Percentiles rank a stretch among this genome's conserved stretches.
phyloP scores from a whole-genome alignment of 768 basidiomycete species.

The Clavulina sp. region DNA sequence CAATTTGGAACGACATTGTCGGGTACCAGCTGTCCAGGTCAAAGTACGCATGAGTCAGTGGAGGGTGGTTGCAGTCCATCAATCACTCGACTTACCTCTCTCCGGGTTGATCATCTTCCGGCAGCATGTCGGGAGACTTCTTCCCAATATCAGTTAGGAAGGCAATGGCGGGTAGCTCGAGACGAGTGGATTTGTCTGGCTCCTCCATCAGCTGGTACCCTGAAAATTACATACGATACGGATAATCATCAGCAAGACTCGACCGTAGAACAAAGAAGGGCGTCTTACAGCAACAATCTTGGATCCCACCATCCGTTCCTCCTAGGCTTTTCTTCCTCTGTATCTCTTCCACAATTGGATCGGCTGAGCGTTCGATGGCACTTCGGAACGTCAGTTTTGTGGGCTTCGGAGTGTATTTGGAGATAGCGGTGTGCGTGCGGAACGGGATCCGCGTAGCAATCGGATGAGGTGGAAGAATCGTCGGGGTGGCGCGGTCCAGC shows the following conservation, averaged over 20 bases:
- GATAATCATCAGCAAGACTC: background rate
- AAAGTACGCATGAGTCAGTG: no score
- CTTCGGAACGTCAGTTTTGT: background rate
- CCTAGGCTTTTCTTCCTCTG: background rate
- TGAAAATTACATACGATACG: no score
- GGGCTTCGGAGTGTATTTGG: background rate
- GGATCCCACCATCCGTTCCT: background rate
- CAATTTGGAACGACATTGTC: background rate
- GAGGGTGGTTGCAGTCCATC: no score
- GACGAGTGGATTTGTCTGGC: background rate
- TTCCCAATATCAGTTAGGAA: background rate
- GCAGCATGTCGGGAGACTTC: background rate
- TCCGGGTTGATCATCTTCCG: background rate
- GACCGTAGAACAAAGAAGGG: background rate
- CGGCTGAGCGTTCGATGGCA: background rate
- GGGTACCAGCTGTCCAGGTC: background rate
- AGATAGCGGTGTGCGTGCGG: background rate
- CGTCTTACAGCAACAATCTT: background rate
- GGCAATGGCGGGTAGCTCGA: background rate
- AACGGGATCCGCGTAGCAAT: background rate
- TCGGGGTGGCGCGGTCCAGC: background rate
- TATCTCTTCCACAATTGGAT: background rate
- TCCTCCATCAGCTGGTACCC: background rate
- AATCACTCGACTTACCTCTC: background rate
- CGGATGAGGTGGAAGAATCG: background rate